These are phyloP conservation scores for Kazachstania africana DNA, from an alignment of 805 yeast species.

Conservation along the genomic window DNA sequence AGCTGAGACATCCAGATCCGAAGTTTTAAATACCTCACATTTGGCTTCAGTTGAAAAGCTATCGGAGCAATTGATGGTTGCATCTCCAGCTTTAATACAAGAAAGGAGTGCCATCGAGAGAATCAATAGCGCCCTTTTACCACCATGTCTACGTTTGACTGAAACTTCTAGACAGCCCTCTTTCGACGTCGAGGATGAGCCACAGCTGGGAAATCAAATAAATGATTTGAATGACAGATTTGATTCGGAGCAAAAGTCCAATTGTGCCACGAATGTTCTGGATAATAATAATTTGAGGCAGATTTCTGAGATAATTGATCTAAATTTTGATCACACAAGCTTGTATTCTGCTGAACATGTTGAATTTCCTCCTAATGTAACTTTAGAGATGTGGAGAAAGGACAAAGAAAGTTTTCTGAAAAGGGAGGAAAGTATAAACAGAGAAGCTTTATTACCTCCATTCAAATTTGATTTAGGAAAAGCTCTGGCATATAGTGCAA, in stretches of 20 bases:
- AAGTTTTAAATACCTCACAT: slow-evolving; percentile 1
- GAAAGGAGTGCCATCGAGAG: slow-evolving; percentile 22
- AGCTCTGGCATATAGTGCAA: too few relatives aligned
- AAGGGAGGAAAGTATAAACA: slow-evolving; percentile 9
- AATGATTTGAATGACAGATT: background rate
- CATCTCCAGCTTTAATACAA: slow-evolving; percentile 10
- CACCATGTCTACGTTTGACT: slow-evolving; percentile 12
- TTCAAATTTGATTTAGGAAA: background rate
- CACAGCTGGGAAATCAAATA: background rate
- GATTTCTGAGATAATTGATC: slow-evolving; percentile 11
- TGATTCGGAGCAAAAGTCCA: background rate
- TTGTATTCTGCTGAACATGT: background rate
- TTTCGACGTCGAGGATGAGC: background rate
- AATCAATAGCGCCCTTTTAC: slow-evolving; percentile 22
- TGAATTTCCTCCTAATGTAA: slow-evolving; percentile 11
- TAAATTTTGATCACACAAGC: slow-evolving; percentile 2
- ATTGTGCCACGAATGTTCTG: background rate
- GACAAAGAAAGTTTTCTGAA: slow-evolving; percentile 8
- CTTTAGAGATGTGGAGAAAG: slow-evolving; percentile 18
- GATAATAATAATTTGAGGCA: slow-evolving; percentile 12
- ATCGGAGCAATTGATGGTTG: background rate
- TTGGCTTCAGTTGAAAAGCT: background rate
- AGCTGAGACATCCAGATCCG: slow-evolving; percentile 1
- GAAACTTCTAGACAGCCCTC: background rate
- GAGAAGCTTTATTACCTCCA: slow-evolving; percentile 5